Percentiles rank a stretch among this genome's conserved stretches.
These are phyloP conservation scores for Aureoboletus auriporus DNA, from an alignment of 768 basidiomycete species.

Conservation along the genomic window DNA sequence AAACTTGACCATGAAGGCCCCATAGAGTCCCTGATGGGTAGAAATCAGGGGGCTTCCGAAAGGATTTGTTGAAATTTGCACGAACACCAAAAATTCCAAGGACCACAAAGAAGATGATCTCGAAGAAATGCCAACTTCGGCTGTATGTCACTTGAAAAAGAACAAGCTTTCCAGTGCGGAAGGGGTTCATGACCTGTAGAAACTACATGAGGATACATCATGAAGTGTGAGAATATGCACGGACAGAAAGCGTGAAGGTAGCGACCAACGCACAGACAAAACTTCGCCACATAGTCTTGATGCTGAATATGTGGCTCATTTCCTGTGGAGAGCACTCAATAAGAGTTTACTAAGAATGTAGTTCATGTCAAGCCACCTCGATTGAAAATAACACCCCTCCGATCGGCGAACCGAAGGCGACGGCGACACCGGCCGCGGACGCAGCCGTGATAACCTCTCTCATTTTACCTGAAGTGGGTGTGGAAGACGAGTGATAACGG, in stretches of 20 bases:
- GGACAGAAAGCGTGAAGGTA: constrained; percentile 89
- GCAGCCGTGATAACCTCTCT: constrained; percentile 92
- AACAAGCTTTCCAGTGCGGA: constrained; percentile 95
- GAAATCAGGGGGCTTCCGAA: constrained; percentile 8
- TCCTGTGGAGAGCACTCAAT: constrained; percentile 50
- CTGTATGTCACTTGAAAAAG: constrained; percentile 97
- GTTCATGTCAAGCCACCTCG: constrained; percentile 52
- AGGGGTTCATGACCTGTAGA: constrained; percentile 91
- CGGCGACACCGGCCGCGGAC: constrained; percentile 96
- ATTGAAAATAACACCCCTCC: constrained; percentile 98
- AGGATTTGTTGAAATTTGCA: constrained; percentile 5
- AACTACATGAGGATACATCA: constrained; percentile 20
- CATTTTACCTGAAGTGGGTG: constrained; percentile 54
- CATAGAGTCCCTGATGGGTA: constrained; percentile 79
- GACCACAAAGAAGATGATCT: constrained; percentile 93
- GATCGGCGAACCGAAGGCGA: constrained; percentile 97
- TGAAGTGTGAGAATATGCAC: constrained; percentile 32
- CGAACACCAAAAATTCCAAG: constrained; percentile 93
- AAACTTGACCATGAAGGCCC: constrained; percentile 95
- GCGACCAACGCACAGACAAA: constrained; percentile 97
- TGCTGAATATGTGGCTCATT: constrained; percentile 97
- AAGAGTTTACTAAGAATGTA: background rate
- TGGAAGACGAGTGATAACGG: constrained; percentile 13
- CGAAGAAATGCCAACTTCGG: constrained; percentile 98
- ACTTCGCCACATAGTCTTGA: constrained; percentile 98